Evolutionary conservation across 2,329 filamentous ascomycete species (phyloP), one percentile per base, ranked within the genome.

Genomic region (Botrytis sinoallii): DNA sequence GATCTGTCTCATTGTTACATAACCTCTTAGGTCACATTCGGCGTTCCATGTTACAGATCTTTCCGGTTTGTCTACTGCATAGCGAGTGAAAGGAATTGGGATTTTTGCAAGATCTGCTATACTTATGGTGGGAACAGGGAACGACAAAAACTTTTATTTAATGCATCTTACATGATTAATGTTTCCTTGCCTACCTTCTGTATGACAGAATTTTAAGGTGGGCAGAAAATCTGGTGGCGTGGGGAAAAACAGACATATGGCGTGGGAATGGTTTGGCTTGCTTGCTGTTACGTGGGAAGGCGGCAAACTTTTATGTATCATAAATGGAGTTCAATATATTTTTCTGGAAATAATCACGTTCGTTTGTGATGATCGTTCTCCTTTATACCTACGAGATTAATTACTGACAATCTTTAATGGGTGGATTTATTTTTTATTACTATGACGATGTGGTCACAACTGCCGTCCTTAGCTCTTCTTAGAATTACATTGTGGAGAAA

Each of bases 121-220:
- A 76, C 75, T 77, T 75, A 55, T 73, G 73, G 74, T 68, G 73
- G 75, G 74, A 71, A 74, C 63, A 75, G 73, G 77, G 74, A 75
- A 76, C 73, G 77, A 73, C 59, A 75, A 65, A 72, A 71, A 74
- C 75, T 77, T 74, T 74, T 78, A 77, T 74, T 78, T 79, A 79
- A 80, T 79, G 76, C 77, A 79, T 79, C 74, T 73, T 77, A 78
- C 75, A 80, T 78, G 79, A 81, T 78, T 72, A 80, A 81, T 81
- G 79, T 78, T 79, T 77, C 72, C 60, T 76, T 74, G 74, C 73
- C 68, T 74, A 67, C 73, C 73, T 75, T 77, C 57, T 78, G 73
- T 78, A 78, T 74, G 64, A 76, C 71, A 73, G 72, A 74, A 38
- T 71, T 71, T 42, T 60, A 71, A 40, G 65, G 65, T 74, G 75